Conservation (phyloP, 306 rosid genomes). For the Nissolia schottii region DNA sequence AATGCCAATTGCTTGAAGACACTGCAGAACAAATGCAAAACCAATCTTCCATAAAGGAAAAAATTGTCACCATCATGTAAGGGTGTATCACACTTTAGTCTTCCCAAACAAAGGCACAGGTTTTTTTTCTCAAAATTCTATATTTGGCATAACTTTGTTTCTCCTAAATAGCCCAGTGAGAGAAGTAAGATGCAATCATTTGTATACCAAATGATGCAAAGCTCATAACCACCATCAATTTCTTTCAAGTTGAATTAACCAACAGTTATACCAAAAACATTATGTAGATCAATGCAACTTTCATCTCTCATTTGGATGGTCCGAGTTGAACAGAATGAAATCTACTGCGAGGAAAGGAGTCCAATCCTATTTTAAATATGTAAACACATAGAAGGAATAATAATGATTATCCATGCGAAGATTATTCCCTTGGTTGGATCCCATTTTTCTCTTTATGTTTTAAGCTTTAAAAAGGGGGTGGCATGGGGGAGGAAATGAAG, state of each 20-base stretch:
- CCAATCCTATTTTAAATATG: neutral
- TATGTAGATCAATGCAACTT: neutral
- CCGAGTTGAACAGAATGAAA: neutral
- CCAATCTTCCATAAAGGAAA: neutral
- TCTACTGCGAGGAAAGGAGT: neutral
- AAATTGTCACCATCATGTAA: constrained; percentile 10
- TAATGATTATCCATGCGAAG: neutral
- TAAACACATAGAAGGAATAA: neutral
- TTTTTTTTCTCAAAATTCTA: neutral
- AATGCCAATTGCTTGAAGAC: neutral
- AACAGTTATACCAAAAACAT: neutral
- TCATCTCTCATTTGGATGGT: neutral
- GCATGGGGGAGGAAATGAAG: neutral
- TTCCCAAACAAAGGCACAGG: neutral
- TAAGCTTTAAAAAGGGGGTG: neutral
- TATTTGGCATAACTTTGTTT: neutral
- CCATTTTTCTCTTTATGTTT: neutral
- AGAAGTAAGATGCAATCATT: neutral
- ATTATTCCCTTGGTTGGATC: neutral
- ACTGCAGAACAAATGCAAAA: neutral
- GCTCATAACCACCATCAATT: neutral
- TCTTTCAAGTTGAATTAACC: neutral
- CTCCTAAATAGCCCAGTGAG: neutral
- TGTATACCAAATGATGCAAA: neutral
- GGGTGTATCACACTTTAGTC: neutral